Evolutionary conservation across 495 filamentous ascomycete species (phyloP), one percentile per base, ranked within the genome.

Genomic region (Podospora sp.): DNA sequence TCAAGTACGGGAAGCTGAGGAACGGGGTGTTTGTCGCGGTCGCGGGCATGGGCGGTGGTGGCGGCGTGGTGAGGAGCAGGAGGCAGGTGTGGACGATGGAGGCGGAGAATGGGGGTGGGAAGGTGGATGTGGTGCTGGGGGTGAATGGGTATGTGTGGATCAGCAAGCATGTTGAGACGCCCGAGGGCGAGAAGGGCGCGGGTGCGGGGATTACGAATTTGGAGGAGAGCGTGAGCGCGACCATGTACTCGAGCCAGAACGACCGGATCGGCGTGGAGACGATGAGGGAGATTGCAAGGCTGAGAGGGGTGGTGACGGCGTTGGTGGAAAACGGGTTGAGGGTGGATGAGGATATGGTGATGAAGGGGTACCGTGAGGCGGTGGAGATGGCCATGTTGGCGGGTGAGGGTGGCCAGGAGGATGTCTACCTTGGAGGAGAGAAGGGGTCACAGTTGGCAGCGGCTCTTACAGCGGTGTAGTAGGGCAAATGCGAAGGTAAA

Each of bases 61-160:
- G 87, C 6, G 93, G 94, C 24, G 93, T 98, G 5, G 91, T 92
- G 46, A 80, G 95, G 62, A 86, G 86, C 12, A 84, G 92, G 60
- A 80, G 93, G 60, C 95, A 98, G 79, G 87, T 94, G n/a, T 95
- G 93, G 85, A 92, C 92, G 0, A 75, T 97, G 36, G 82, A 84
- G 33, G 87, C 87, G 8, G 84, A 84, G 11, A 82, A 88, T 62
- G 87, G 86, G 0, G 83, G 76, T 7, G 94, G 90, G 0, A 91
- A 91, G 46, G 85, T 99, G 21, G 92, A 97, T 75, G 87, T 98
- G 12, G 84, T 97, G 33, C 81, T 98, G 6, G 95, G 95, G 0
- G 94, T 99, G 14, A 99, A 99, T 73, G 95, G 95, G 6, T 97
- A 92, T 72, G 91, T 98, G 62, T 97, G 91, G 90, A 93, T 99